Conservation (phyloP, 257 asterid species). For the Sherardia arvensis region DNA sequence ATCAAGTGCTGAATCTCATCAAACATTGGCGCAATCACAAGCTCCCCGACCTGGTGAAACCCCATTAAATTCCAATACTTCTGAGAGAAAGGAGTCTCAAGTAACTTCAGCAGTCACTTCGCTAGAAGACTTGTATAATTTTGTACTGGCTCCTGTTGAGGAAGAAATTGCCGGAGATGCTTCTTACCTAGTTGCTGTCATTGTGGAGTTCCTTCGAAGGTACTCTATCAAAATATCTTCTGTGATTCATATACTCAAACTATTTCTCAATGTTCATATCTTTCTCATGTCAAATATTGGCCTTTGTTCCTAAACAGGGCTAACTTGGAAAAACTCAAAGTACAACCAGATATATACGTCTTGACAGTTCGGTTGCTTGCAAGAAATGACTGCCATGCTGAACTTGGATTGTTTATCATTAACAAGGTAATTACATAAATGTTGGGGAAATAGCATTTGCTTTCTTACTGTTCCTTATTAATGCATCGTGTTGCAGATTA, state of each 20-base stretch:
- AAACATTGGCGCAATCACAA: constrained; percentile 38
- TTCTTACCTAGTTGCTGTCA: constrained; percentile 64
- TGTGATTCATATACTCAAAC: no score
- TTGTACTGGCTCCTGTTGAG: constrained; percentile 64
- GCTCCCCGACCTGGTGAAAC: constrained; percentile 25
- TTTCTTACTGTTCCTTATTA: constrained; percentile 5
- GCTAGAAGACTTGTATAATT: constrained; percentile 53
- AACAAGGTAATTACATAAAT: constrained; percentile 56
- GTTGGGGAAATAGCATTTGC: constrained; percentile 1
- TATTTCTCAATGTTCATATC: not conserved
- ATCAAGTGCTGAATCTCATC: constrained; percentile 29
- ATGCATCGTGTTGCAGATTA: constrained; percentile 45
- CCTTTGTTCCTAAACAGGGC: constrained; percentile 30
- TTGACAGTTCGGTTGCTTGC: constrained; percentile 74
- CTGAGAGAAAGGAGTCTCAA: constrained; percentile 43
- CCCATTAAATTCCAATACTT: constrained; percentile 37
- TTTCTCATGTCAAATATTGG: not conserved
- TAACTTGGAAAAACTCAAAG: constrained; percentile 63
- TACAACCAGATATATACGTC: constrained; percentile 53
- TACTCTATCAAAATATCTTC: no score
- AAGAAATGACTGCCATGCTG: constrained; percentile 67
- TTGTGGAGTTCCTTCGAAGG: constrained; percentile 91
- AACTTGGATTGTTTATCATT: constrained; percentile 62
- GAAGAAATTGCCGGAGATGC: constrained; percentile 93
- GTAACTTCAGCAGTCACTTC: constrained; percentile 68